Evolutionary conservation across 2,329 filamentous ascomycete genomes (phyloP), one percentile per base, ranked within the genome.

Genomic region (Mycosphaerelloides madeirae): DNA sequence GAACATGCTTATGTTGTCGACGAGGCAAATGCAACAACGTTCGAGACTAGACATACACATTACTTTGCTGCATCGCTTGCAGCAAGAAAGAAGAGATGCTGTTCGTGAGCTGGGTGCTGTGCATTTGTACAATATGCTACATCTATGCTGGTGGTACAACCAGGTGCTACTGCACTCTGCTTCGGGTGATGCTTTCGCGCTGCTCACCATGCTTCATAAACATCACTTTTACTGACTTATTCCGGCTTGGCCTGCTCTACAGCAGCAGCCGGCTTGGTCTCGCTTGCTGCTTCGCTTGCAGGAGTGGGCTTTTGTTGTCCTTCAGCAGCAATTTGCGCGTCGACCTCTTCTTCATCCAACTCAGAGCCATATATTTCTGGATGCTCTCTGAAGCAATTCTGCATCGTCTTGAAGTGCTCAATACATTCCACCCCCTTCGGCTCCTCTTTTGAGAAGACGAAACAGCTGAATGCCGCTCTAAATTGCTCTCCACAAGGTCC

Each of bases 401-500:
- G 93, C 93, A 98, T 98, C 59, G 78, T 82, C 77, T 90, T 95
- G 57, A 59, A 56, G 29, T 60, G 46, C 16, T 52, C 50, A 28
- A 61, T 54, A 59, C 53, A 50, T 31, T 73, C 60, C 66, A 65
- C 58, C 19, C 46, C 49, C 80, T 98, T 98, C 29, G 90, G 90
- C 65, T 98, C 93, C 65, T 95, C 87, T 32, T 80, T 82, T 3
- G 87, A 95, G 72, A 84, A 93, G n/a, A 98, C 89, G 62, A 98
- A 98, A 73, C 93, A 98, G 78, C 89, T 95, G 62, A 98, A 98
- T 0, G 93, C 93, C 18, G 83, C 83, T 74, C 84, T 89, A 78
- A 98, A 98, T 62, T 97, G 83, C 65, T 94, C 87, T 37, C 93
- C 93, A 65, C 93, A 98, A 42, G 93, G 93, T 0, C 93, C 93